phyloP scores from a whole-genome alignment of 106 monocot species.

The Amphibolis antarctica region DNA sequence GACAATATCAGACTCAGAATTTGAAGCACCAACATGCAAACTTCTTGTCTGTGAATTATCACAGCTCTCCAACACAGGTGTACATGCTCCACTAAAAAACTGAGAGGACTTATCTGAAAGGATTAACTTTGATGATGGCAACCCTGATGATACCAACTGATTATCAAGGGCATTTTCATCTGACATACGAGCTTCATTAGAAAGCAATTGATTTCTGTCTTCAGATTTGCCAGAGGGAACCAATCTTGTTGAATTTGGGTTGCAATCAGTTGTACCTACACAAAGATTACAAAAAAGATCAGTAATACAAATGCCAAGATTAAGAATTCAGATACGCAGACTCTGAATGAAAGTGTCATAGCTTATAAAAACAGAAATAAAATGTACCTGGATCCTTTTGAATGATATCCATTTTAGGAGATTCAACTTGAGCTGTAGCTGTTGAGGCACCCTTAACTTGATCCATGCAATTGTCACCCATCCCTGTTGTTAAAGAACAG shows the following conservation, averaged over 20 bases:
- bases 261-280: not conserved
- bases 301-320: not conserved
- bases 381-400: conserved; percentile 8
- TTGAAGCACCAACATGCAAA: not conserved
- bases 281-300: not conserved
- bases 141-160: not conserved
- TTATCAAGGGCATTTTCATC: conserved; percentile 1
- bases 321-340: not conserved
- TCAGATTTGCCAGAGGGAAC: conserved; percentile 2
- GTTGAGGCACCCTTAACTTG: conserved; percentile 11
- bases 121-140: conserved; percentile 6
- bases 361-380: not conserved
- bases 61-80: not conserved
- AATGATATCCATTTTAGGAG: not conserved
- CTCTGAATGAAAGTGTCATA: not conserved
- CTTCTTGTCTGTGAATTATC: not conserved
- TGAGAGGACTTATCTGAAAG: conserved; percentile 1
- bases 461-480: conserved; percentile 2
- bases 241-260: not conserved
- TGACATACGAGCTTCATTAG: conserved; percentile 1
- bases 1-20: not conserved
- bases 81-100: not conserved
- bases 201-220: not conserved
- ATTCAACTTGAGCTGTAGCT: conserved; percentile 6
- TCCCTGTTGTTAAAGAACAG: conserved; percentile 1